Evolutionary conservation across 169 alveolate genomes (phyloP), one percentile per base, ranked within the genome.

Genomic region (Babesia divergens): DNA sequence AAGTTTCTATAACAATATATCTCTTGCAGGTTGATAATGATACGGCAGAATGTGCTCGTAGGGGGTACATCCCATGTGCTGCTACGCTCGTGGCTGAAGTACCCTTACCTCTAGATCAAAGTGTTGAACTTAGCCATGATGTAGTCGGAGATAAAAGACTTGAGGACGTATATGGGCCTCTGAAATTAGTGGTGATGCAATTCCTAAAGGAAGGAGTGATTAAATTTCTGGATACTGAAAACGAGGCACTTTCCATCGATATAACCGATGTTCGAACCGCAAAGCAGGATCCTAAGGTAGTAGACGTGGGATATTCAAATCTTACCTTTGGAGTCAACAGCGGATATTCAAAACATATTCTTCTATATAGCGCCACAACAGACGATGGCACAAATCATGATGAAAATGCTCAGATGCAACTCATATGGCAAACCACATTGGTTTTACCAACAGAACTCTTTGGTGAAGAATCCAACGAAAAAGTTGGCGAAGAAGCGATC

Each of bases 1-100:
- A 44, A 7, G 28, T 40, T 3, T 6, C 18, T 18, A 26, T 6
- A 52, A 11, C 5, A 1, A 24, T 18, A 6, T 0, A 62, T 56
- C 6, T 59, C 9, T 14, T 28, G 1, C 58, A 68, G 86, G 55
- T 77, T 14, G 82, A 77, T 24, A 62, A 77, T 52, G 82, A 77
- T 32, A 40, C 47, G 31, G 51, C 49, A 6, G 86, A 77, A 43
- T n/a, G 56, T 16, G 53, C 34, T 16, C 18, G 68, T 6, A 50
- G 86, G 29, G 72, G 72, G 8, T 47, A 64, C 16, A 31, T 31
- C 51, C 37, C 50, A 1, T 37, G 66, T n/a, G 64, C 71, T 8
- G 52, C 65, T 16, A n/a, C 76, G 11, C 55, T 60, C 11, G 0
- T 56, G 50, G 37, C 44, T 13, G 42, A 18, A 31, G n/a, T 68